phyloP scores from a whole-genome alignment of 345 rosid species.

The Streptanthus diversifolius region DNA sequence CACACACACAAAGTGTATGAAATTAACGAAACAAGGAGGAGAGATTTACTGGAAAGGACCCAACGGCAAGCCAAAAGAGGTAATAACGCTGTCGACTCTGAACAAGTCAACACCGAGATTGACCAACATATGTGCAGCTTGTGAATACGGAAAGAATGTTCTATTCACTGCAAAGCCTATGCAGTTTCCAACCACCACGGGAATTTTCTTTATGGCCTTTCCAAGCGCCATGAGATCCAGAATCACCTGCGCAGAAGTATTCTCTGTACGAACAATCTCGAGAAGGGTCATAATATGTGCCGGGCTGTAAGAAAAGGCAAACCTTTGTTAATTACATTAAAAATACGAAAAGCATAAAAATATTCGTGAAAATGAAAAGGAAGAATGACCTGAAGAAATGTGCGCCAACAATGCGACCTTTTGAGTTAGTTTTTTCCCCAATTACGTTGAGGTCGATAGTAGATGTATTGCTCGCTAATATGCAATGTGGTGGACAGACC shows the following conservation, averaged over 20 bases:
- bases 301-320: slow-evolving; percentile 55
- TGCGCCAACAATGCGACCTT: slow-evolving; percentile 88
- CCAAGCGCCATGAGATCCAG: slow-evolving; percentile 90
- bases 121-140: slow-evolving; percentile 65
- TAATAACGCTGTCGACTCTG: slow-evolving; percentile 76
- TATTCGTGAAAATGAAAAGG: not conserved
- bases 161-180: slow-evolving; percentile 94
- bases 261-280: slow-evolving; percentile 83
- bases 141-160: slow-evolving; percentile 80
- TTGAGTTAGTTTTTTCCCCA: slow-evolving; percentile 73
- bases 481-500: slow-evolving; percentile 77
- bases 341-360: not conserved
- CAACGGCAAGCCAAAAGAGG: slow-evolving; percentile 81
- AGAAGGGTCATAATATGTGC: slow-evolving; percentile 96
- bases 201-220: slow-evolving; percentile 81
- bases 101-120: slow-evolving; percentile 84
- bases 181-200: slow-evolving; percentile 95
- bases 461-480: slow-evolving; percentile 90
- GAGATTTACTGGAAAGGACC: slow-evolving; percentile 91
- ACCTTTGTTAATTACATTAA: not conserved
- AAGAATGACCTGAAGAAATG: slow-evolving; percentile 84
- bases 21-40: slow-evolving; percentile 14
- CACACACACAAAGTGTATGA: not conserved
- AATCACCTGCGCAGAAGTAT: slow-evolving; percentile 81
- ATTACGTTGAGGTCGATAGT: slow-evolving; percentile 70